A percentile compares a stretch with the other conserved stretches of the same genome.
Evolutionary conservation across 2,329 filamentous ascomycete genomes (phyloP).

Genomic region (Hirsutella minnesotensis): DNA sequence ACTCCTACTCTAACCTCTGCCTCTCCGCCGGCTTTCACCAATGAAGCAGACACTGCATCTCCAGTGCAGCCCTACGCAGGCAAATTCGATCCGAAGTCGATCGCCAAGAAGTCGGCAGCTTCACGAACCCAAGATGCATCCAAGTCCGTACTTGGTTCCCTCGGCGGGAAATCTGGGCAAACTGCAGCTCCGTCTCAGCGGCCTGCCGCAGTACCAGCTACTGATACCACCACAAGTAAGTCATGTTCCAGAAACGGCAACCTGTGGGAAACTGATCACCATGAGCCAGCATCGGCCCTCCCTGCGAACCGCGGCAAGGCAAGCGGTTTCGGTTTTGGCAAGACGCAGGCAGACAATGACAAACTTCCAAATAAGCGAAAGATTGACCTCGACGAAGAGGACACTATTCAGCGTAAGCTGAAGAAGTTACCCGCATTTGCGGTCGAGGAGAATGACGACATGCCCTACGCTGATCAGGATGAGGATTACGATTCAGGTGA

Average conservation of each 20-base stretch:
- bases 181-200: constrained; percentile 10
- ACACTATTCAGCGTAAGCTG: constrained; percentile 75
- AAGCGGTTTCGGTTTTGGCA: constrained; percentile 73
- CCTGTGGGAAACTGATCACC: constrained; percentile 10
- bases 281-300: constrained; percentile 34
- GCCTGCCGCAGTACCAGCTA: constrained; percentile 9
- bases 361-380: constrained; percentile 61
- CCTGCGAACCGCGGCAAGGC: constrained; percentile 63
- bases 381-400: constrained; percentile 79
- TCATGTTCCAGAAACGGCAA: background rate
- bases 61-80: constrained; percentile 53
- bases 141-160: constrained; percentile 33
- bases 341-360: constrained; percentile 50
- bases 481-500: constrained; percentile 62
- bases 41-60: constrained; percentile 31
- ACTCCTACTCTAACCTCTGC: constrained; percentile 41
- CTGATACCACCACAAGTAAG: constrained; percentile 25
- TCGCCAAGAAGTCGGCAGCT: constrained; percentile 64
- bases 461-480: constrained; percentile 49
- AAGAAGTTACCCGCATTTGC: constrained; percentile 71
- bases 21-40: constrained; percentile 32
- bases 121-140: constrained; percentile 42
- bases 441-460: constrained; percentile 51
- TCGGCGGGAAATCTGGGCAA: constrained; percentile 28
- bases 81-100: constrained; percentile 80